Base-by-base conservation (phyloP, 1,284 basidiomycete species). In the Ustilago cynodontis region DNA sequence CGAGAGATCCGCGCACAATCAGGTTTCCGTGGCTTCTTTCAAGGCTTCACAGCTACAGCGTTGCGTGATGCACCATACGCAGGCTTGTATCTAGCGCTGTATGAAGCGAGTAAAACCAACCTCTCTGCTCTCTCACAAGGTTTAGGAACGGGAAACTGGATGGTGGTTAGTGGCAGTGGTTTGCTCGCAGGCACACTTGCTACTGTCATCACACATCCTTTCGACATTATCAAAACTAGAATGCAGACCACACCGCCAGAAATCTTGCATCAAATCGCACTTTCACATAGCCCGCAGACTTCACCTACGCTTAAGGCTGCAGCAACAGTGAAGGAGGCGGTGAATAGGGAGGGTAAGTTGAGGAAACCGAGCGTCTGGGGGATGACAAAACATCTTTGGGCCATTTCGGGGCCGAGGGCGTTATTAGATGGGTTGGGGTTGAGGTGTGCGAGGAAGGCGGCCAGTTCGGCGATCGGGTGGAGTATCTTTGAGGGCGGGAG, bases 1-100 rank as follows among this genome's bases (percentile, higher is more conserved):
- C 53, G 77, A 10, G 69, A 73, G 52, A 90, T 98, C 24, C 86
- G 90, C 4, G 90, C 90, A 10, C 89, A 86, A 0, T 86, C 89
- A 52, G 95, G 96, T 0, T 90, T 93, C 2, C 89, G 90, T 37
- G 95, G 94, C 67, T 88, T 97, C 33, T 92, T 95, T 84, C 91
- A 93, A 62, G 96, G 95, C 0, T 93, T 97, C 81, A 86, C 93
- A 33, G 94, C 95, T 0, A 95, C 95, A 1, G 93, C 94, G 0
- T 88, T 96, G 24, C 90, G 96, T 39, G 96, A 99, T 85, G 96
- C 96, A 2, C 97, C 96, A 0, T 96, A 98, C 81, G 95, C 96
- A 0, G 96, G 96, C 0, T 86, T 99, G 9, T 99, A 98, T 80
- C 89, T 98, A 20, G 91, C 95, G 0, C 91, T 93, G 59, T 99